Base-by-base conservation (phyloP, 768 basidiomycete genomes). In the Trametes meyenii region DNA sequence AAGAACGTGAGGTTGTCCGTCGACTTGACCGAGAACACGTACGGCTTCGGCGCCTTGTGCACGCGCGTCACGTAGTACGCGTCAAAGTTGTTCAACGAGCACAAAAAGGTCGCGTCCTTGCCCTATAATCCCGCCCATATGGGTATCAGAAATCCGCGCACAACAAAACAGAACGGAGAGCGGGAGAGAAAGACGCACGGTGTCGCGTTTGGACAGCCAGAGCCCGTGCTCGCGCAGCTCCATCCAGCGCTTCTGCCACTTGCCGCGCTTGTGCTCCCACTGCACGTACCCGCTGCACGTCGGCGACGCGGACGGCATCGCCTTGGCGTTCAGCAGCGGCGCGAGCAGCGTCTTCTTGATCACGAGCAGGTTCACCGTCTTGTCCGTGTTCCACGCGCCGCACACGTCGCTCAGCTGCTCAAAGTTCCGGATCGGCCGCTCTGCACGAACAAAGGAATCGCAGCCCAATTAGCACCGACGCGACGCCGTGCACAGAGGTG, bases 191-290 rank as follows among this genome's bases (percentile, higher is more conserved):
- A 3, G 57, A 77, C 83, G 64, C 66, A 95, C 94, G 71, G 85
- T 89, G 56, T 97, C 94, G 17, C 91, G 88, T 75, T 98, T 98
- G 33, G 92, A 89, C 39, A 96, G 71, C 83, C 88, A 96, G 55
- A 98, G 70, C 61, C 85, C 84, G 65, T 96, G 92, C 69, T 96
- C 94, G 50, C 92, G 82, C 24, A 97, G 82, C 68, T 88, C 86
- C 70, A 99, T 79, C 85, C 88, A 96, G 36, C 94, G 84, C 75
- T 98, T 98, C 58, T 80, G 88, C 97, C 96, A 99, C 74, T 97
- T 97, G 38, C 94, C 94, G 61, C 89, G 85, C 76, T 96, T 98
- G 46, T 79, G 80, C 77, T 96, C 93, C 83, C 87, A 91, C 72
- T 98, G 92, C 24, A 98, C 85, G 69, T 87, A 94, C 6, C 89